These are phyloP conservation scores for Penicillium griseofulvum DNA, from an alignment of 2,329 filamentous ascomycete species.

Conservation along the genomic window DNA sequence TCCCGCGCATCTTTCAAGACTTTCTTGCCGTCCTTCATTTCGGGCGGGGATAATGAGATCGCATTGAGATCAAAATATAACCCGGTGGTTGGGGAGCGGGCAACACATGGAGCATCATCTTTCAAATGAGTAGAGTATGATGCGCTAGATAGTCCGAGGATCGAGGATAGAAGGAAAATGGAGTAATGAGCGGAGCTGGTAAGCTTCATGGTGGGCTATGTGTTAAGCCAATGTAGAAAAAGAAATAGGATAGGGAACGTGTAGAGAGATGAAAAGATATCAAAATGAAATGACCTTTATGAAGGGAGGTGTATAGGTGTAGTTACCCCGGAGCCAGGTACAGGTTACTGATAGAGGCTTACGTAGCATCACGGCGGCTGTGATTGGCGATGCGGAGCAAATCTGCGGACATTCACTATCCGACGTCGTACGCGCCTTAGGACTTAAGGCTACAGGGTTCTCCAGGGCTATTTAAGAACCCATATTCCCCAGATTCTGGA, in stretches of 20 bases:
- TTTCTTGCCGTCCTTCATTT: conserved; percentile 41
- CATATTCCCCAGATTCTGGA: neutral
- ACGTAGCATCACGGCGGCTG: conserved; percentile 15
- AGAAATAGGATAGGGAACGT: conserved; percentile 7
- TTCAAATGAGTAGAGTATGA: conserved; percentile 40
- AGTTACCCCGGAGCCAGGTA: neutral
- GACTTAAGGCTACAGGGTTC: neutral
- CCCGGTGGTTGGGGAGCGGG: conserved; percentile 59
- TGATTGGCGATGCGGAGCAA: conserved; percentile 20
- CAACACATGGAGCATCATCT: conserved; percentile 58
- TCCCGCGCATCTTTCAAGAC: conserved; percentile 37
- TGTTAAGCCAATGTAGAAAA: conserved; percentile 5
- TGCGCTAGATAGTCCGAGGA: conserved; percentile 29
- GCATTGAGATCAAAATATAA: conserved; percentile 63
- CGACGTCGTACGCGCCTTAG: conserved; percentile 19
- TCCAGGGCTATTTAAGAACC: conserved; percentile 17
- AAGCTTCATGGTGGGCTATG: conserved; percentile 35
- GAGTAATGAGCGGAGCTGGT: conserved; percentile 28
- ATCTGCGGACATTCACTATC: conserved; percentile 15
- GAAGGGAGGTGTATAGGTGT: neutral
- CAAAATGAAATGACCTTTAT: neutral
- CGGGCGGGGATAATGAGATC: conserved; percentile 53
- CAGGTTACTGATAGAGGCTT: conserved; percentile 6
- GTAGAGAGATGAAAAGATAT: conserved; percentile 6
- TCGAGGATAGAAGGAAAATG: conserved; percentile 35